These are phyloP conservation scores for Chlorella vulgaris DNA, from an alignment of 139 green algal species.

Conservation along the genomic window DNA sequence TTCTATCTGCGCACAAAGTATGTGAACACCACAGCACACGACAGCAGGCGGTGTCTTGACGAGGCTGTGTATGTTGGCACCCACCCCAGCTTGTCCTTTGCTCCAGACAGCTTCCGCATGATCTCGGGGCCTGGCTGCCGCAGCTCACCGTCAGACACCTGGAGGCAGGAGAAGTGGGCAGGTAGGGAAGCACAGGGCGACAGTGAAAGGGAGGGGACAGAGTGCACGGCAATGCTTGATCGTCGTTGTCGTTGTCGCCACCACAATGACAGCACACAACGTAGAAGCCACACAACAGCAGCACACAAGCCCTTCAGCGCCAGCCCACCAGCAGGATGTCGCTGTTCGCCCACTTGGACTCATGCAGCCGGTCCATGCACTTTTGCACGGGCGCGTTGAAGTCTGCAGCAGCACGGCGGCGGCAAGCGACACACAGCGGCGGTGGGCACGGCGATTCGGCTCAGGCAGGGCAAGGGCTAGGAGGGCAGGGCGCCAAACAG, in stretches of 20 bases:
- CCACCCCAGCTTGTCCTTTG: slow-evolving; percentile 78
- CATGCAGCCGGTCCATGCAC: slow-evolving; percentile 75
- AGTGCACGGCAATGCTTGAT: too few species aligned
- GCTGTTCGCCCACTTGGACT: slow-evolving; percentile 85
- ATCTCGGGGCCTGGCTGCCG: slow-evolving; percentile 79
- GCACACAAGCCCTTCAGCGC: too few species aligned
- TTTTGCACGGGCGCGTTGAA: slow-evolving; percentile 85
- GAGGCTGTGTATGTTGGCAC: too few species aligned
- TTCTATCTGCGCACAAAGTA: too few species aligned
- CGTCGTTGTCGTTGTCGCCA: background rate
- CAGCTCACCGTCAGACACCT: slow-evolving; percentile 80
- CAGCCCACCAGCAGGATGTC: slow-evolving; percentile 90
- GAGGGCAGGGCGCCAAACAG: too few species aligned
- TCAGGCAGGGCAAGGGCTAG: background rate
- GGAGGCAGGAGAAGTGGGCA: background rate
- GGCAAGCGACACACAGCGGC: background rate
- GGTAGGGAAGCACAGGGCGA: too few species aligned
- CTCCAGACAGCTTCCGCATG: slow-evolving; percentile 82
- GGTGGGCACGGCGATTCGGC: background rate
- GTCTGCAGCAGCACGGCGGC: slow-evolving; percentile 46
- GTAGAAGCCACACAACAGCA: too few species aligned
- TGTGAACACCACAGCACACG: too few species aligned
- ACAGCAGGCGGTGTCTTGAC: too few species aligned
- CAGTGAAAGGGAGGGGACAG: too few species aligned
- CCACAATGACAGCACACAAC: background rate